Evolutionary conservation across 768 basidiomycete species (phyloP).

Genomic region (Leccinum sublutescens): DNA sequence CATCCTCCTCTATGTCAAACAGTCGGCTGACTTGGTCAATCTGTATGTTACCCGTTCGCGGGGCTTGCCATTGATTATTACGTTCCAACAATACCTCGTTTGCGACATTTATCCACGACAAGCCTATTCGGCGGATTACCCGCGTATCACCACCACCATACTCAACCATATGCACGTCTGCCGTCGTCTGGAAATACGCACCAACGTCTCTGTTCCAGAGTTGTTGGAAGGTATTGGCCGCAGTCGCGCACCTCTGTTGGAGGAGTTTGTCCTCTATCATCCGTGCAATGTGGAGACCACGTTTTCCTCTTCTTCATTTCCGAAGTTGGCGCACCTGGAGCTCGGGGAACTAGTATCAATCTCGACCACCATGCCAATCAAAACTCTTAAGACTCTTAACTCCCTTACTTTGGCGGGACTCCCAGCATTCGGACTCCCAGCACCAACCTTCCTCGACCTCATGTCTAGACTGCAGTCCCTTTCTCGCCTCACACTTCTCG

Average conservation of each 20-base stretch:
- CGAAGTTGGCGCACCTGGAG: conserved; percentile 21
- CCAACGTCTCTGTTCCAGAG: conserved; percentile 24
- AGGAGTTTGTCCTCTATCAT: conserved; percentile 27
- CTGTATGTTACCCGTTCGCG: conserved; percentile 27
- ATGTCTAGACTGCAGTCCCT: conserved; percentile 24
- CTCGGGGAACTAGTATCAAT: conserved; percentile 21
- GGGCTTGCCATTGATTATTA: conserved; percentile 22
- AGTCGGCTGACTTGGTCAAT: conserved; percentile 26
- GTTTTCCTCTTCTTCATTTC: conserved; percentile 22
- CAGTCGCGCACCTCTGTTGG: conserved; percentile 24
- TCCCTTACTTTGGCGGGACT: conserved; percentile 25
- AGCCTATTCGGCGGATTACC: conserved; percentile 20
- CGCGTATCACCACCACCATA: conserved; percentile 24
- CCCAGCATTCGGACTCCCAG: conserved; percentile 23
- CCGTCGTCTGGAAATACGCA: conserved; percentile 26
- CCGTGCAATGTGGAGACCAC: conserved; percentile 15
- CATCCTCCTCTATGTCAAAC: conserved; percentile 26
- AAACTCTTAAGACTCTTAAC: conserved; percentile 20
- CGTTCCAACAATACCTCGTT: conserved; percentile 24
- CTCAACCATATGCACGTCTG: conserved; percentile 28
- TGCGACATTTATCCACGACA: conserved; percentile 21
- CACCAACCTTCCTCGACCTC: conserved; percentile 18
- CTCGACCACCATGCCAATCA: conserved; percentile 14
- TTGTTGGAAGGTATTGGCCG: conserved; percentile 23
- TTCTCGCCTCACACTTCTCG: conserved; percentile 23